Percentiles rank a stretch among this genome's conserved stretches.
Conservation (phyloP, 2,329 filamentous ascomycete species). For the Grosmannia serpens region DNA sequence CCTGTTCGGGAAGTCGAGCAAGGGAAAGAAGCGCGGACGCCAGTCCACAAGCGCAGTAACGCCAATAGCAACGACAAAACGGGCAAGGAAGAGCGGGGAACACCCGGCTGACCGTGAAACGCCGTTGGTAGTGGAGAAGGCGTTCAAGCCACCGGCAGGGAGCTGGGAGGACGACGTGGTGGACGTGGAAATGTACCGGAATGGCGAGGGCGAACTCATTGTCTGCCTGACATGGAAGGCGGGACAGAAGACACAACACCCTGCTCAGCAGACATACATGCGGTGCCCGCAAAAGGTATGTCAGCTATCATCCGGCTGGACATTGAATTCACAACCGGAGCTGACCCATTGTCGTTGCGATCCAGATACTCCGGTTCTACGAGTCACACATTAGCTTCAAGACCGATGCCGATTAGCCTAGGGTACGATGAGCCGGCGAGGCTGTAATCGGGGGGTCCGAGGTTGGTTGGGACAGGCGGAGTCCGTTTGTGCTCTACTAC, state of each 20-base stretch:
- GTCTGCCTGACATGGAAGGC: conserved; percentile 67
- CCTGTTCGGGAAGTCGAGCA: conserved; percentile 37
- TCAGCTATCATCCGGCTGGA: neutral
- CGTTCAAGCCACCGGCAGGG: conserved; percentile 58
- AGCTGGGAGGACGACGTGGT: conserved; percentile 67
- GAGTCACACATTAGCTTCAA: conserved; percentile 40
- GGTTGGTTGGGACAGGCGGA: too few species aligned
- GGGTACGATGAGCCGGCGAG: neutral
- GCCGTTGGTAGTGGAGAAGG: conserved; percentile 28
- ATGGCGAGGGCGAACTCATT: conserved; percentile 47
- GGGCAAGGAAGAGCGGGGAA: conserved; percentile 33
- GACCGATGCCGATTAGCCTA: neutral
- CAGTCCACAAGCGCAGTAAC: conserved; percentile 25
- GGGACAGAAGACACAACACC: conserved; percentile 62
- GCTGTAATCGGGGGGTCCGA: neutral
- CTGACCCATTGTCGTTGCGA: neutral
- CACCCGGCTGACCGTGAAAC: conserved; percentile 39
- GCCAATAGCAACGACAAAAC: conserved; percentile 29
- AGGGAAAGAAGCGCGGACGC: conserved; percentile 47
- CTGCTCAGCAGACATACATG: conserved; percentile 55
- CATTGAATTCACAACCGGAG: neutral
- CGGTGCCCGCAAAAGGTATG: conserved; percentile 67
- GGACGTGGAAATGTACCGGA: conserved; percentile 60
- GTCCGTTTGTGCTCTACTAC: neutral
- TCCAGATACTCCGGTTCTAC: conserved; percentile 41